Percentiles rank a stretch among this genome's conserved stretches.
These are phyloP conservation scores for Sphagnum tenellum DNA, from an alignment of 225 moss, liverwort and hornwort species.

Conservation along the genomic window DNA sequence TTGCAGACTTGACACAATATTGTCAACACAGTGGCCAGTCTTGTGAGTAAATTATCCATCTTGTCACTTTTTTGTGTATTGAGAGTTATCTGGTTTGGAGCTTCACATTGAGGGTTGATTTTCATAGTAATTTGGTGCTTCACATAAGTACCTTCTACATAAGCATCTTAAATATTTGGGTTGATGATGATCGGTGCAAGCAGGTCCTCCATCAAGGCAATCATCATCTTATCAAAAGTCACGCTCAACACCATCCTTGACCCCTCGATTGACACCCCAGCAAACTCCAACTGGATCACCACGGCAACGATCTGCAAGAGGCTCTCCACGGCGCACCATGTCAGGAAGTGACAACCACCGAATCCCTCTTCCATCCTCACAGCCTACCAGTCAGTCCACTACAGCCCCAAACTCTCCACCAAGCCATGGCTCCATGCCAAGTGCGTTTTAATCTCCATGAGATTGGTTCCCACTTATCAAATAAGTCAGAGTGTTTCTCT, in stretches of 20 bases:
- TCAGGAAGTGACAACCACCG: conserved; percentile 35
- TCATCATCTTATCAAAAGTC: conserved; percentile 1
- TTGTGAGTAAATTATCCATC: no score
- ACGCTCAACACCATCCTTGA: conserved; percentile 25
- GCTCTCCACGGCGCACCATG: conserved; percentile 56
- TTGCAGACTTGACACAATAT: no score
- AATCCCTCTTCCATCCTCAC: conserved; percentile 60
- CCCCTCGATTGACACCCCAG: conserved; percentile 37
- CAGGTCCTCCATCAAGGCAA: conserved; percentile 19
- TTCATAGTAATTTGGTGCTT: no score
- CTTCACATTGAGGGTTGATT: no score
- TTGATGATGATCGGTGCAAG: background rate
- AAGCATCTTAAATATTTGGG: background rate
- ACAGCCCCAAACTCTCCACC: conserved; percentile 96
- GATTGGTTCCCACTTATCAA: no score
- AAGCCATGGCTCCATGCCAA: conserved; percentile 46
- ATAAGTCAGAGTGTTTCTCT: no score
- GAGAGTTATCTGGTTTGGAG: no score
- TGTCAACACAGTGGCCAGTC: no score
- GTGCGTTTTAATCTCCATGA: conserved; percentile 2
- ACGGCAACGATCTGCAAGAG: conserved; percentile 44
- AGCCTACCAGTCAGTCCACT: conserved; percentile 66
- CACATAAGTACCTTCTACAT: no score
- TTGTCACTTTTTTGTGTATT: no score
- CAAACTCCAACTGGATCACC: conserved; percentile 60